A percentile compares a stretch with the other conserved stretches of the same genome.
phyloP scores from a whole-genome alignment of 371 early-diverging fungal species.

The Mucor circinelloides region DNA sequence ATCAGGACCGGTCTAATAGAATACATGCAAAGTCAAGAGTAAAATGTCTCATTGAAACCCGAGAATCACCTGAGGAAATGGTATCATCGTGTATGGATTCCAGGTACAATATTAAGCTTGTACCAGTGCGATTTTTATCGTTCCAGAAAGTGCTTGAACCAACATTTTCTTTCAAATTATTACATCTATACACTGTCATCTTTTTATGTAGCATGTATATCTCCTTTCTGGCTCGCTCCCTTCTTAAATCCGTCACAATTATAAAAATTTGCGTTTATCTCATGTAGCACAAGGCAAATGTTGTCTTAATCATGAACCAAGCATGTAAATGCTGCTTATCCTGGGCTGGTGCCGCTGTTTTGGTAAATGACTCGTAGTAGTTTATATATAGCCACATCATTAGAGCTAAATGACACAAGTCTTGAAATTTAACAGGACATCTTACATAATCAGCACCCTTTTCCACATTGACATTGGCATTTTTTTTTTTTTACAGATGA shows the following conservation, averaged over 20 bases:
- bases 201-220: not conserved
- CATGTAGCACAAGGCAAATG: not conserved
- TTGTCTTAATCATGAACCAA: not conserved
- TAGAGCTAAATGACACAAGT: not conserved
- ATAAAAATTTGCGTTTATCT: not conserved
- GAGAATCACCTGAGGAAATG: not conserved
- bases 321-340: not conserved
- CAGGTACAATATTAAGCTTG: not conserved
- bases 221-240: not conserved
- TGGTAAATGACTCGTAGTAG: not conserved
- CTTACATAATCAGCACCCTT: not conserved
- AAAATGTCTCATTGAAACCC: not conserved
- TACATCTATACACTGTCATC: not conserved
- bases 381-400: no score
- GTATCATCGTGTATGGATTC: not conserved
- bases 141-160: not conserved
- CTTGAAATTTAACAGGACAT: not conserved
- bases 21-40: not conserved
- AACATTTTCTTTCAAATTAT: not conserved
- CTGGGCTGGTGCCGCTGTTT: not conserved
- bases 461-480: not conserved
- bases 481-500: not conserved
- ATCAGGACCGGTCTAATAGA: not conserved
- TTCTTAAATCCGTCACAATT: not conserved
- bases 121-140: not conserved